Percentiles rank a stretch among this genome's conserved stretches.
Evolutionary conservation across 768 basidiomycete species (phyloP).

Genomic region (Suillus discolor): DNA sequence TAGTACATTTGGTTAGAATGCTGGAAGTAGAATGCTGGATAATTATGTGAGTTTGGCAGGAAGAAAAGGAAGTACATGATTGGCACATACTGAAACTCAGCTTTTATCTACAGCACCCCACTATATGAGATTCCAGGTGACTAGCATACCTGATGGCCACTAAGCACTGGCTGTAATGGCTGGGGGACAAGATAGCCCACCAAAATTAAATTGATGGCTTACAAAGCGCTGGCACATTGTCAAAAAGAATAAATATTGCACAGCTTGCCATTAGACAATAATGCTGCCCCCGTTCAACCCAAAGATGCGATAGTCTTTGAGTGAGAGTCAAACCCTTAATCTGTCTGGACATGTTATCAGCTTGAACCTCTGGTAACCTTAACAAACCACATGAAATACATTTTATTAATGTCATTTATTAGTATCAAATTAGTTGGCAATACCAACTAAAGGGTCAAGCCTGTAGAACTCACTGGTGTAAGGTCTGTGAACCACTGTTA

Average conservation of each 20-base stretch:
- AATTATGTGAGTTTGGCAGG: background rate
- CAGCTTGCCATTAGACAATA: background rate
- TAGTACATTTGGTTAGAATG: background rate
- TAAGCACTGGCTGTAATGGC: too few relatives aligned
- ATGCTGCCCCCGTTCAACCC: background rate
- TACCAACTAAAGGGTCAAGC: background rate
- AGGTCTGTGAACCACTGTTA: background rate
- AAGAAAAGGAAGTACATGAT: background rate
- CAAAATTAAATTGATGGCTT: too few relatives aligned
- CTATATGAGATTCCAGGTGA: background rate
- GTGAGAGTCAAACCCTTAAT: background rate
- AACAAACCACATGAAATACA: background rate
- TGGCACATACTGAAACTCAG: background rate
- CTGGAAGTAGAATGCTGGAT: background rate
- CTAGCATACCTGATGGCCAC: too few relatives aligned
- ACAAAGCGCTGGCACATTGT: background rate
- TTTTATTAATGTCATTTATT: background rate
- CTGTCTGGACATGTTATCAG: background rate
- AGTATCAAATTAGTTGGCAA: background rate
- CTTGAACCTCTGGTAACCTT: background rate
- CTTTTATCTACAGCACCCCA: background rate
- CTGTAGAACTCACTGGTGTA: background rate
- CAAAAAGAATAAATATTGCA: too few relatives aligned
- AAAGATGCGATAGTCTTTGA: background rate
- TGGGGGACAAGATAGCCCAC: too few relatives aligned